Evolutionary conservation across 140 eudicot genomes (phyloP), one percentile per base, ranked within the genome.

Genomic region (Ambrosia hybrid): DNA sequence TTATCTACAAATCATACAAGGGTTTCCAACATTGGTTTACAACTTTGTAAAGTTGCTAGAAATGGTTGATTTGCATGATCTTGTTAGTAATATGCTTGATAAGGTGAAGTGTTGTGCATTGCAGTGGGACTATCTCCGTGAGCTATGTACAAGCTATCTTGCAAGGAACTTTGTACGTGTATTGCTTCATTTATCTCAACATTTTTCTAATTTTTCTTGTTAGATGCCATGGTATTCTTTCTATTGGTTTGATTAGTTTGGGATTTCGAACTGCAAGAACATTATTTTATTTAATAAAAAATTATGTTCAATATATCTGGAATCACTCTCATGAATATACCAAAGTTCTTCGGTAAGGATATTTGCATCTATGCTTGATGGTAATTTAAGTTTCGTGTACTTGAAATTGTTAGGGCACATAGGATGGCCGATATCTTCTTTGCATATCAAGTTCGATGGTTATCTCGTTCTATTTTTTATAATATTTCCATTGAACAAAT

Each of bases 161-260:
- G 99, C 99, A 45, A 85, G 85, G 84, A 90, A 90, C 80, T 90
- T 93, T 68, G 98, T 93, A 86, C 76, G 98, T 87, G 72, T 57
- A 55, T 83, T 53, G 56, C 80, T 49, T 30, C 51, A 65, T 51
- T 65, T 57, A 16, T 46, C 52, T 9, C 52, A 7, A 46, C 9
- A 46, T 2, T 10, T 37, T 45, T 59, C 65, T 26, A 49, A 11
- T 51, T 62, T 62, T 70, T n/a, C 30, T 49, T 62, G 65, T 26
- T 60, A 77, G 30, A 60, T 39, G 45, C 45, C 45, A 39, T 33
- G 15, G 64, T 21, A 36, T 48, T 76, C 6, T 68, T 68, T 48
- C 41, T n/a, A 67, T 57, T 43, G n/a, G 17, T 68, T 68, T 34
- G 26, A 45, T 67, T 68, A 62, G 67, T 62, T 10, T 62, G 49